Evolutionary conservation across 179 eudicot species (phyloP).

Genomic region (Dionaea muscipula): DNA sequence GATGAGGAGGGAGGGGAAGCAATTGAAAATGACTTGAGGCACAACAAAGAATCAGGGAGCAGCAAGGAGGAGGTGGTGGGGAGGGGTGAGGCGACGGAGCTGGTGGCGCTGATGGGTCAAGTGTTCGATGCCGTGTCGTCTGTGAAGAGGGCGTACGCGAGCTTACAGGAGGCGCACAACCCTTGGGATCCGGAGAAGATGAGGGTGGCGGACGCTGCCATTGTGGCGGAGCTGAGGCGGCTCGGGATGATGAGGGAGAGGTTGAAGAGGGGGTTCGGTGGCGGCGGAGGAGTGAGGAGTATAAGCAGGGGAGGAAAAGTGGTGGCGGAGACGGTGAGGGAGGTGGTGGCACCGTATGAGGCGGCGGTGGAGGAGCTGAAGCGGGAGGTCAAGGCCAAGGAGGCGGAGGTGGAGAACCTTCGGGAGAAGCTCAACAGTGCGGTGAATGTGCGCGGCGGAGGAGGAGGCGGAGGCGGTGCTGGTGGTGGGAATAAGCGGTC

Average conservation of each 20-base stretch:
- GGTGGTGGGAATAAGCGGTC: conserved; percentile 21
- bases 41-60: too few relatives aligned
- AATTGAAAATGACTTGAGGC: too few relatives aligned
- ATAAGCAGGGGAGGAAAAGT: conserved; percentile 11
- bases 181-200: conserved; percentile 90
- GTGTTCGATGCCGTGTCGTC: conserved; percentile 65
- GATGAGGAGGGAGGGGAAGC: too few relatives aligned
- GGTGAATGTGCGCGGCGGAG: conserved; percentile 21
- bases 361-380: conserved; percentile 75
- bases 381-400: conserved; percentile 59
- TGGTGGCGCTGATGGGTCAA: conserved; percentile 37
- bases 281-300: conserved; percentile 12
- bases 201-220: conserved; percentile 70
- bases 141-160: conserved; percentile 70
- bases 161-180: conserved; percentile 66
- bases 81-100: conserved; percentile 19
- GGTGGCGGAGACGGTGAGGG: conserved; percentile 41
- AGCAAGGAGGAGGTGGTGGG: background rate
- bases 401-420: conserved; percentile 54
- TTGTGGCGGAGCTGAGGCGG: conserved; percentile 76
- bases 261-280: conserved; percentile 36
- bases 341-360: conserved; percentile 83
- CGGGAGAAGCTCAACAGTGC: conserved; percentile 43
- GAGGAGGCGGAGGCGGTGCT: conserved; percentile 19
- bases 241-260: conserved; percentile 68